Evolutionary conservation across 345 rosid species (phyloP), one percentile per base, ranked within the genome.

Genomic region (Moricandia moricandioides): DNA sequence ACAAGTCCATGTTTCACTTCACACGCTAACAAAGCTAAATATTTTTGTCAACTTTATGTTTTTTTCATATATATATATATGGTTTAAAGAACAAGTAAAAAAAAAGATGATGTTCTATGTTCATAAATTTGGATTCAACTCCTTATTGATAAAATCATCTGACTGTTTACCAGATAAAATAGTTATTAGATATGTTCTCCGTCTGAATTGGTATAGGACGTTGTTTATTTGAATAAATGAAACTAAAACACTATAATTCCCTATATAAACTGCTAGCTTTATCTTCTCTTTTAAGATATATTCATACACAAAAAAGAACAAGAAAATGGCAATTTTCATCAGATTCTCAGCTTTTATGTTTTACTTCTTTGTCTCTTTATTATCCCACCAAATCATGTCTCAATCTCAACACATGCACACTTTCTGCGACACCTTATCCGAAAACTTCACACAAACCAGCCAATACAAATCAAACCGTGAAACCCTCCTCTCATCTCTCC

Each of bases 401-500:
- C 78, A 74, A 33, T 66, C 66, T 74, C n/a, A 52, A 37, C 29
- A 52, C 39, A 14, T 74, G 47, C 6, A 1, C 11, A 74, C 71
- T 30, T 74, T 30, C 8, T 74, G 78, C 45, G 8, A 62, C 47
- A 1, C 30, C 3, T 14, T 65, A 10, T 18, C 66, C 55, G 17
- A 35, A 7, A 63, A 18, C 35, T 56, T 65, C 9, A 30, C 57
- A 18, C 27, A 47, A 68, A 61, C 33, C 43, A 75, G 69, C 7
- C 5, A 37, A 30, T 76, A 76, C 70, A 27, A 76, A 18, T 5
- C 60, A 70, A 76, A 70, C 75, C 70, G 63, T 0, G 61, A 76
- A 3, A 26, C 37, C 56, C 39, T 76, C 21, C 65, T 69, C 2
- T 29, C 70, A 0, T 6, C 57, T 69, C 74, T 69, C 17, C 69